Evolutionary conservation across 768 basidiomycete genomes (phyloP).

Genomic region (Chalciporus chontae): DNA sequence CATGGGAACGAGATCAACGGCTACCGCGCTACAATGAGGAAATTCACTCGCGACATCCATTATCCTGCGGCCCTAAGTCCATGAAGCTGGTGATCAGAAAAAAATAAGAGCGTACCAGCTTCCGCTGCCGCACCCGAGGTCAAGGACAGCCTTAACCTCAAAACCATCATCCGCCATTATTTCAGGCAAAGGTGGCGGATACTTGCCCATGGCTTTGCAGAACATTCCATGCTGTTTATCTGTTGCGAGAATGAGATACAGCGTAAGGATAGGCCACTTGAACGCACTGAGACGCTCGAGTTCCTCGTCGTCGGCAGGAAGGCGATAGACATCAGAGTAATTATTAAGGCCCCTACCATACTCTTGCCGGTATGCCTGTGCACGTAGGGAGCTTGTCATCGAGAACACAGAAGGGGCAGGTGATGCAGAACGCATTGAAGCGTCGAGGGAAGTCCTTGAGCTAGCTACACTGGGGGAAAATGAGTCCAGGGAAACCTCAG

Average conservation of each 20-base stretch:
- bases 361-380: conserved; percentile 57
- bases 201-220: conserved; percentile 62
- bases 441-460: conserved; percentile 56
- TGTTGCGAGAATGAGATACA: conserved; percentile 27
- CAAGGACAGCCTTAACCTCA: conserved; percentile 60
- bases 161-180: conserved; percentile 60
- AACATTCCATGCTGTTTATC: conserved; percentile 70
- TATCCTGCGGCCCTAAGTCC: conserved; percentile 50
- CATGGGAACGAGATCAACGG: conserved; percentile 80
- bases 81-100: background rate
- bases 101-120: conserved; percentile 50
- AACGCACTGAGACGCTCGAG: conserved; percentile 60
- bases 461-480: conserved; percentile 39
- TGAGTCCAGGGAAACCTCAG: conserved; percentile 39
- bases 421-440: conserved; percentile 60
- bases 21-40: conserved; percentile 63
- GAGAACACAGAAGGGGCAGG: conserved; percentile 70
- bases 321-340: conserved; percentile 72
- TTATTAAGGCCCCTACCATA: conserved; percentile 71
- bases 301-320: conserved; percentile 80
- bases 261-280: background rate
- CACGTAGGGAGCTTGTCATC: conserved; percentile 59
- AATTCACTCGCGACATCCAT: conserved; percentile 71
- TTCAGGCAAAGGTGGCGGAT: conserved; percentile 53
- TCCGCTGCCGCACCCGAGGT: conserved; percentile 79